Percentiles rank a stretch among this genome's conserved stretches.
phyloP scores from a whole-genome alignment of 345 rosid genomes.

The Hirschfeldia incana region DNA sequence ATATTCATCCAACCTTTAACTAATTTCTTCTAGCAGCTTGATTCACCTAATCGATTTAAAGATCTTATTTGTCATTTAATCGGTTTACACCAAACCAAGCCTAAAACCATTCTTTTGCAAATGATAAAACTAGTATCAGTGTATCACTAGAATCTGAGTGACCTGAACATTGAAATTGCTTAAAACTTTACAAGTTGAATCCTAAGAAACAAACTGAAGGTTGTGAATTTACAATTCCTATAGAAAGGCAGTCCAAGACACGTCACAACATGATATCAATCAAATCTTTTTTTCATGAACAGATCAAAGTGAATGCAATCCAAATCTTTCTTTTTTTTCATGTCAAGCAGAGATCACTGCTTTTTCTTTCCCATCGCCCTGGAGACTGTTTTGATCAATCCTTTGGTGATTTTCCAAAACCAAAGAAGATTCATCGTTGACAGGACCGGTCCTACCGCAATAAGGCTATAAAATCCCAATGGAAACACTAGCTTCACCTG shows the following conservation, averaged over 20 bases:
- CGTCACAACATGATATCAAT: slow-evolving; percentile 10
- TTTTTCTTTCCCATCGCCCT: slow-evolving; percentile 53
- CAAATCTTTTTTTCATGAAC: not conserved
- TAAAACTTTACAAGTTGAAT: slow-evolving; percentile 36
- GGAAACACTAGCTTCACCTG: slow-evolving; percentile 73
- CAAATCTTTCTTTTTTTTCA: not conserved
- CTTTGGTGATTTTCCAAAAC: slow-evolving; percentile 82
- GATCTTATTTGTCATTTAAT: not conserved
- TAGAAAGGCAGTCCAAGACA: not conserved
- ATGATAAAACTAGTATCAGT: not conserved
- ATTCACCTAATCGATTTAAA: not conserved
- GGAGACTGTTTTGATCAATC: slow-evolving; percentile 66
- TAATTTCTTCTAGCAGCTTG: not conserved
- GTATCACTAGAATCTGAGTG: not conserved
- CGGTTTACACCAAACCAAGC: not conserved
- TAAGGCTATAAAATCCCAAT: slow-evolving; percentile 70
- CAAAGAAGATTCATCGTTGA: slow-evolving; percentile 62
- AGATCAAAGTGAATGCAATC: slow-evolving; percentile 25
- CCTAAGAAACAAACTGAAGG: slow-evolving; percentile 25
- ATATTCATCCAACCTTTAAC: not conserved
- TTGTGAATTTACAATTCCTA: slow-evolving; percentile 22
- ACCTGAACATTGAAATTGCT: slow-evolving; percentile 15
- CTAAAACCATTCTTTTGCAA: slow-evolving; percentile 9
- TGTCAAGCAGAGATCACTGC: slow-evolving; percentile 11
- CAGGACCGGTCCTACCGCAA: slow-evolving; percentile 50